phyloP scores from a whole-genome alignment of 352 stramenopile genomes.

The Phytophthora pinifolia region DNA sequence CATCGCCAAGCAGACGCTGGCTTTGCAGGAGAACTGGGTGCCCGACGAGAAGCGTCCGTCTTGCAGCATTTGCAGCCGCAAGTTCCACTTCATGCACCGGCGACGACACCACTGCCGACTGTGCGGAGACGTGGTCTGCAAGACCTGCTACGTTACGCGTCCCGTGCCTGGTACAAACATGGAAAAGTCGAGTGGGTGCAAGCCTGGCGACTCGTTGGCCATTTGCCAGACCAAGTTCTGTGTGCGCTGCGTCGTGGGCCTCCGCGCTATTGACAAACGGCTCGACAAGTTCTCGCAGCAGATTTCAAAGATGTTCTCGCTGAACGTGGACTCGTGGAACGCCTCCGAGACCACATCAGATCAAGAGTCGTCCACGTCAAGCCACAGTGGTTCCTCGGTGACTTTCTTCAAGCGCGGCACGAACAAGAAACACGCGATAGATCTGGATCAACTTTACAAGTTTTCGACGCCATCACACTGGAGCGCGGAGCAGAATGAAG shows the following conservation, averaged over 20 bases:
- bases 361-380: slow-evolving; percentile 1
- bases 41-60: slow-evolving; percentile 31
- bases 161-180: slow-evolving; percentile 25
- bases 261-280: slow-evolving; percentile 42
- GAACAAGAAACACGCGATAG: slow-evolving; percentile 28
- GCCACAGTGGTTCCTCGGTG: slow-evolving; percentile 17
- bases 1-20: slow-evolving; percentile 40
- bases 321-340: slow-evolving; percentile 11
- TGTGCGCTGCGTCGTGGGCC: slow-evolving; percentile 49
- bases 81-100: slow-evolving; percentile 35
- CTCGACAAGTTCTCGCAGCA: slow-evolving; percentile 33
- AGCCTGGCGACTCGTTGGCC: background rate
- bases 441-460: slow-evolving; percentile 37
- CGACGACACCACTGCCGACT: slow-evolving; percentile 52
- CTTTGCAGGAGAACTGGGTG: slow-evolving; percentile 36
- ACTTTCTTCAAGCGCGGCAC: slow-evolving; percentile 38
- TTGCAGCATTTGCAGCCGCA: slow-evolving; percentile 35
- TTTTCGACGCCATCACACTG: slow-evolving; percentile 9
- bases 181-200: slow-evolving; percentile 10
- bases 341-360: slow-evolving; percentile 12
- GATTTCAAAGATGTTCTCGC: slow-evolving; percentile 32
- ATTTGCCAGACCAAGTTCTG: slow-evolving; percentile 60
- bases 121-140: slow-evolving; percentile 54
- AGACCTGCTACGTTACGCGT: slow-evolving; percentile 48
- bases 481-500: background rate